Evolutionary conservation across 1,284 basidiomycete genomes (phyloP).

Genomic region (Fomitiporia mediterranea): DNA sequence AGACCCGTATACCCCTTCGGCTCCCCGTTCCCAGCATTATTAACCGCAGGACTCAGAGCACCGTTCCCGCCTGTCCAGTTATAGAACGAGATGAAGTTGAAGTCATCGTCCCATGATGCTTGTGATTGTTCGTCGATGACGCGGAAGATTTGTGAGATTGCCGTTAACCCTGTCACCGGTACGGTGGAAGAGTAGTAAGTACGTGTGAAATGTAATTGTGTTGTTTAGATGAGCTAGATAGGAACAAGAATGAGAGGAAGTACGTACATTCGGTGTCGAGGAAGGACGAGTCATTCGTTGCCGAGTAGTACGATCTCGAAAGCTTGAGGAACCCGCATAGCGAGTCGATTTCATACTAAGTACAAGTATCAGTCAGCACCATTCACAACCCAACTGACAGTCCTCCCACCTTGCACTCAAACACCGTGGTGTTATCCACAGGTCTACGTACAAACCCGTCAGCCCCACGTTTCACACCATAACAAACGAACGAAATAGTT

Average conservation of each 20-base stretch:
- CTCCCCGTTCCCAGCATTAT: conserved; percentile 38
- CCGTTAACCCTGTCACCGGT: conserved; percentile 62
- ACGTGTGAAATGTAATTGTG: background rate
- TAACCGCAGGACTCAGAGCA: conserved; percentile 56
- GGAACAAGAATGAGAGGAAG: background rate
- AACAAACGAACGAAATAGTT: too few species aligned
- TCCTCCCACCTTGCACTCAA: conserved; percentile 66
- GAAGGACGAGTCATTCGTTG: conserved; percentile 64
- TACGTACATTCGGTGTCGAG: conserved; percentile 62
- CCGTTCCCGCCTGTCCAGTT: conserved; percentile 73
- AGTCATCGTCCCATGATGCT: conserved; percentile 61
- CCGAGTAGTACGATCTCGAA: conserved; percentile 65
- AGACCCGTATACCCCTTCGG: conserved; percentile 32
- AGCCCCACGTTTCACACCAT: background rate
- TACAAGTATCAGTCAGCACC: background rate
- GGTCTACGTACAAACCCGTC: conserved; percentile 40
- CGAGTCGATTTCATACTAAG: conserved; percentile 71
- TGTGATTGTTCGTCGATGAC: conserved; percentile 76
- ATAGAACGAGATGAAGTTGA: conserved; percentile 70
- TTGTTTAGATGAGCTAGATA: conserved; percentile 1
- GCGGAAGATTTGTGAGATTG: conserved; percentile 68
- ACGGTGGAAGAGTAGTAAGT: conserved; percentile 3
- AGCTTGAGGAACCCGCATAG: conserved; percentile 73
- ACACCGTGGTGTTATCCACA: conserved; percentile 62
- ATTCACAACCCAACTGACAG: background rate